These are phyloP conservation scores for Scedosporium boydii DNA, from an alignment of 2,329 filamentous ascomycete species.

Conservation along the genomic window DNA sequence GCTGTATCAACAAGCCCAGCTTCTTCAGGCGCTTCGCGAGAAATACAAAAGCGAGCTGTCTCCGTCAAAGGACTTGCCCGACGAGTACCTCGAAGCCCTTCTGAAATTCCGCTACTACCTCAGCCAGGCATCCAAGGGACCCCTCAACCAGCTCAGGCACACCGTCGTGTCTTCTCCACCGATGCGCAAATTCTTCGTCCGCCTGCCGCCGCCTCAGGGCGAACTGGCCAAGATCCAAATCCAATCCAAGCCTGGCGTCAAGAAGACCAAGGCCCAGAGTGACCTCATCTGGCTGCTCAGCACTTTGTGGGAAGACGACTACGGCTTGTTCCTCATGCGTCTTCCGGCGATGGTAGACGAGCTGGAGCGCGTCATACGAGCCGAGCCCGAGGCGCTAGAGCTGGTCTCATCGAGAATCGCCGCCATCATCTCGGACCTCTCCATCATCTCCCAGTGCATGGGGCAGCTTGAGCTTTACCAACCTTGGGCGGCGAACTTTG, in stretches of 20 bases:
- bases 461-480: conserved; percentile 35
- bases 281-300: conserved; percentile 26
- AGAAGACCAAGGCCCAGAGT: conserved; percentile 12
- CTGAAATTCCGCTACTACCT: conserved; percentile 29
- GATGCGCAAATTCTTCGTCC: conserved; percentile 24
- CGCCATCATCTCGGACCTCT: conserved; percentile 30
- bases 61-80: conserved; percentile 18
- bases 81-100: conserved; percentile 24
- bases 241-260: conserved; percentile 10
- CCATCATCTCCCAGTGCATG: conserved; percentile 33
- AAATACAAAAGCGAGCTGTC: conserved; percentile 23
- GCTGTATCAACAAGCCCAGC: conserved; percentile 21
- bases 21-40: conserved; percentile 18
- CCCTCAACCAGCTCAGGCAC: conserved; percentile 16
- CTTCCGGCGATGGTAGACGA: conserved; percentile 34
- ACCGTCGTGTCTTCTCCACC: conserved; percentile 27
- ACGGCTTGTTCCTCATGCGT: conserved; percentile 20
- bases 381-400: conserved; percentile 22
- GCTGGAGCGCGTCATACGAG: conserved; percentile 31
- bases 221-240: conserved; percentile 15
- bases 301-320: conserved; percentile 26
- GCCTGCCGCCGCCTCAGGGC: conserved; percentile 15
- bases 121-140: conserved; percentile 19
- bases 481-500: conserved; percentile 36
- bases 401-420: conserved; percentile 28